Evolutionary conservation across 805 yeast genomes (phyloP).

Genomic region (Lipomyces orientalis): DNA sequence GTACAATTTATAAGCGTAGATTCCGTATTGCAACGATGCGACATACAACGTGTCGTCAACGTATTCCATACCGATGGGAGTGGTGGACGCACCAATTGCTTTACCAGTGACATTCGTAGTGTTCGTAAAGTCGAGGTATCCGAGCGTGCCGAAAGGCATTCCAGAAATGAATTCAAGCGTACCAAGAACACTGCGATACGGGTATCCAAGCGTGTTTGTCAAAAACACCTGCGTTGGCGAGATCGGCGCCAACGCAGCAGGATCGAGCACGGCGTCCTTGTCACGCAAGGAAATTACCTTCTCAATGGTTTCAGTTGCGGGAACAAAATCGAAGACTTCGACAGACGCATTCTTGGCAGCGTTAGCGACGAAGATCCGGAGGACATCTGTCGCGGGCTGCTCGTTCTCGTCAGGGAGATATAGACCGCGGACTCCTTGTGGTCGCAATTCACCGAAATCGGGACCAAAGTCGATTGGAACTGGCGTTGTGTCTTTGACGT

Average conservation of each 20-base stretch:
- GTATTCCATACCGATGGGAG: slow-evolving; percentile 36
- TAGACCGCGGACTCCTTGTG: slow-evolving; percentile 30
- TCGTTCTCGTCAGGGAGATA: slow-evolving; percentile 13
- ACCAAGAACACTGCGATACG: slow-evolving; percentile 20
- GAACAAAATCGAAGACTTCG: slow-evolving; percentile 32
- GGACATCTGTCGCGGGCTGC: background rate
- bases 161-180: slow-evolving; percentile 29
- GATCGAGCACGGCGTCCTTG: slow-evolving; percentile 33
- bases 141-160: slow-evolving; percentile 34
- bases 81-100: slow-evolving; percentile 31
- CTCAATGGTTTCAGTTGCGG: slow-evolving; percentile 17
- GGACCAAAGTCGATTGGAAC: slow-evolving; percentile 20
- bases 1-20: slow-evolving; percentile 31
- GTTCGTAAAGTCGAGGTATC: slow-evolving; percentile 35
- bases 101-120: slow-evolving; percentile 34
- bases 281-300: slow-evolving; percentile 30
- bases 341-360: slow-evolving; percentile 35
- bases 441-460: slow-evolving; percentile 35
- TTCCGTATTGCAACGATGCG: slow-evolving; percentile 30
- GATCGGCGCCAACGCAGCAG: slow-evolving; percentile 29
- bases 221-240: slow-evolving; percentile 31
- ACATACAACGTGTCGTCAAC: slow-evolving; percentile 29
- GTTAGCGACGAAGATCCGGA: slow-evolving; percentile 34
- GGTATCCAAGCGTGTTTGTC: slow-evolving; percentile 35
- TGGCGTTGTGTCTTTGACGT: slow-evolving; percentile 29